phyloP scores from a whole-genome alignment of 176 grass and related monocot species.

The Luzula sylvatica region DNA sequence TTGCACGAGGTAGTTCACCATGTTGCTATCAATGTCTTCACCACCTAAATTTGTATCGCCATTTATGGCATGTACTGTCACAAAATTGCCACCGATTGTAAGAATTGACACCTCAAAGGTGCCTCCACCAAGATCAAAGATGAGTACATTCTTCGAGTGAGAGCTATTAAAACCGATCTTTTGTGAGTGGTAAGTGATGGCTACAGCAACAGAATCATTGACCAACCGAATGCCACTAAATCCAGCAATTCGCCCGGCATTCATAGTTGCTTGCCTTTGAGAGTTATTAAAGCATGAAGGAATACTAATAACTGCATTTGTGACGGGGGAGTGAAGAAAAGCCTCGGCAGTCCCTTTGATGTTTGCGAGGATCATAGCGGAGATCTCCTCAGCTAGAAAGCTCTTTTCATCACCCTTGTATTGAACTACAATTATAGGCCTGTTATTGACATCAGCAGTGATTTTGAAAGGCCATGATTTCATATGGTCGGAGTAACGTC shows the following conservation, averaged over 20 bases:
- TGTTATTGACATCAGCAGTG: neutral
- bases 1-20: neutral
- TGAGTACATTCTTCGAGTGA: neutral
- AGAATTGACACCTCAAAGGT: constrained; percentile 5
- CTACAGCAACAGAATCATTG: neutral
- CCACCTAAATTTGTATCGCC: neutral
- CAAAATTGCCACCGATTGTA: neutral
- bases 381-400: neutral
- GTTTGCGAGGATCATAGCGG: neutral
- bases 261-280: constrained; percentile 1
- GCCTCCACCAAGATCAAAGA: constrained; percentile 2
- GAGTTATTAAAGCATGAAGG: neutral
- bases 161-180: neutral
- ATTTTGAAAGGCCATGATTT: neutral
- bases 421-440: neutral
- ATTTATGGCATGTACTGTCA: neutral
- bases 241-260: neutral
- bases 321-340: neutral
- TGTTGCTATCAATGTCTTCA: constrained; percentile 5
- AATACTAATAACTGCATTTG: neutral
- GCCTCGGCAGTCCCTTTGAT: constrained; percentile 1
- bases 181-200: neutral
- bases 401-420: neutral
- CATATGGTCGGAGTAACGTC: neutral
- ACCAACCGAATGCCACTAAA: neutral